phyloP scores from a whole-genome alignment of 345 rosid genomes.

The Camelina neglecta region DNA sequence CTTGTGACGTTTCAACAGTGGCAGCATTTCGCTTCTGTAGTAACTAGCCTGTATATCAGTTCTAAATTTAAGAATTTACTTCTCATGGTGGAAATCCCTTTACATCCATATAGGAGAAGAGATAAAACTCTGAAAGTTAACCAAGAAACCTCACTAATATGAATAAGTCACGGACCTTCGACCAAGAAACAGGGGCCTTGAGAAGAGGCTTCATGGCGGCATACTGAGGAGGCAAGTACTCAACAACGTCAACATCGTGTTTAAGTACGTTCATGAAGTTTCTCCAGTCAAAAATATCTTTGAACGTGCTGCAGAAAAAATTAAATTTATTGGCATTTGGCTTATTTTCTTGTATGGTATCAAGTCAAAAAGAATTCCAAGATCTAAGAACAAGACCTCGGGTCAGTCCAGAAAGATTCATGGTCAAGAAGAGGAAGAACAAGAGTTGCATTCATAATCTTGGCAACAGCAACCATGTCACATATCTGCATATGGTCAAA shows the following conservation, averaged over 20 bases:
- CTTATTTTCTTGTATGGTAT: background rate
- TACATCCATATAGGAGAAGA: slow-evolving; percentile 30
- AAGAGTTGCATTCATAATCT: slow-evolving; percentile 93
- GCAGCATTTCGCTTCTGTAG: slow-evolving; percentile 74
- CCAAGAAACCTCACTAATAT: slow-evolving; percentile 21
- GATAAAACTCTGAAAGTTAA: background rate
- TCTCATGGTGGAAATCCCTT: slow-evolving; percentile 3
- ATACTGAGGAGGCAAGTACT: slow-evolving; percentile 67
- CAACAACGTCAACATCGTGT: slow-evolving; percentile 75
- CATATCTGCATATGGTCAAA: slow-evolving; percentile 67
- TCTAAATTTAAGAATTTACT: slow-evolving; percentile 14
- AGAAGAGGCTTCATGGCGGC: slow-evolving; percentile 59
- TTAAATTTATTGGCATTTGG: background rate
- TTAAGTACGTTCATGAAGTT: slow-evolving; percentile 72
- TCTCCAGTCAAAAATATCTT: slow-evolving; percentile 97
- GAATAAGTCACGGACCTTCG: slow-evolving; percentile 61
- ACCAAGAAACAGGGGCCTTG: slow-evolving; percentile 98
- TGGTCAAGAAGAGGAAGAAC: slow-evolving; percentile 97
- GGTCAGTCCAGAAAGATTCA: slow-evolving; percentile 95
- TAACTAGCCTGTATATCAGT: slow-evolving; percentile 77
- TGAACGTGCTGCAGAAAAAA: slow-evolving; percentile 66
- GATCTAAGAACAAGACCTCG: slow-evolving; percentile 60
- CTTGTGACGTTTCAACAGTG: slow-evolving; percentile 70
- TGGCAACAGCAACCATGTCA: slow-evolving; percentile 97
- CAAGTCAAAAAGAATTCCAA: slow-evolving; percentile 13